A percentile compares a stretch with the other conserved stretches of the same genome.
These are phyloP conservation scores for Xanthoconium stramineum DNA, from an alignment of 768 basidiomycete species.

Conservation along the genomic window DNA sequence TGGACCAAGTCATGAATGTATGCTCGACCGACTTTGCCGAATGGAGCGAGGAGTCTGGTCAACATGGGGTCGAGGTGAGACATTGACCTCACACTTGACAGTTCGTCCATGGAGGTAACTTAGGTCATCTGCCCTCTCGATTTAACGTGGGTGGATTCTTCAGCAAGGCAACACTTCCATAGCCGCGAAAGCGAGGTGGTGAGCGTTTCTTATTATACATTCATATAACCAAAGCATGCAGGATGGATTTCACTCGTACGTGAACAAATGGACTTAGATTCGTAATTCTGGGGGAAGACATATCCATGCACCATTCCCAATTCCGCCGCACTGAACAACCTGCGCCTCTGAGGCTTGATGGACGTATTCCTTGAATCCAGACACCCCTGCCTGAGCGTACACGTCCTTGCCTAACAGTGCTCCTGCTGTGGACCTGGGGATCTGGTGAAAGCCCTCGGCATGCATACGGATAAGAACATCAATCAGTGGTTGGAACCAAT, in stretches of 20 bases:
- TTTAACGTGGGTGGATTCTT: neutral
- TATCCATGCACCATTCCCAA: conserved; percentile 37
- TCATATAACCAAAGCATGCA: conserved; percentile 16
- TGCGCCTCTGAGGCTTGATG: conserved; percentile 36
- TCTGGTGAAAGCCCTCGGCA: conserved; percentile 30
- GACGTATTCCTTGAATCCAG: conserved; percentile 41
- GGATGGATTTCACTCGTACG: conserved; percentile 7
- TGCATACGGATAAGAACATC: conserved; percentile 31
- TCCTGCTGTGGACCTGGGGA: conserved; percentile 38
- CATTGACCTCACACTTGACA: neutral
- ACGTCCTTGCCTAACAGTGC: conserved; percentile 29
- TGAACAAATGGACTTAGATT: conserved; percentile 6
- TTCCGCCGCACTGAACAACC: conserved; percentile 41
- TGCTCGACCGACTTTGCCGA: conserved; percentile 47
- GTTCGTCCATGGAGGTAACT: neutral
- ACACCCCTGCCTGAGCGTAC: conserved; percentile 40
- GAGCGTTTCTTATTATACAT: too few species aligned
- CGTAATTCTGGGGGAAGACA: conserved; percentile 24
- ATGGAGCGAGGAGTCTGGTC: conserved; percentile 31
- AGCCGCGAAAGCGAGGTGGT: conserved; percentile 3
- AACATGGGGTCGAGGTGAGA: conserved; percentile 35
- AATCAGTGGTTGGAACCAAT: conserved; percentile 32
- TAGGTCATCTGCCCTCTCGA: conserved; percentile 3
- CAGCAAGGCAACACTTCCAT: neutral
- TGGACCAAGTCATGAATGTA: conserved; percentile 39